Conservation (phyloP, 495 filamentous ascomycete genomes). For the Choiromyces venosus region DNA sequence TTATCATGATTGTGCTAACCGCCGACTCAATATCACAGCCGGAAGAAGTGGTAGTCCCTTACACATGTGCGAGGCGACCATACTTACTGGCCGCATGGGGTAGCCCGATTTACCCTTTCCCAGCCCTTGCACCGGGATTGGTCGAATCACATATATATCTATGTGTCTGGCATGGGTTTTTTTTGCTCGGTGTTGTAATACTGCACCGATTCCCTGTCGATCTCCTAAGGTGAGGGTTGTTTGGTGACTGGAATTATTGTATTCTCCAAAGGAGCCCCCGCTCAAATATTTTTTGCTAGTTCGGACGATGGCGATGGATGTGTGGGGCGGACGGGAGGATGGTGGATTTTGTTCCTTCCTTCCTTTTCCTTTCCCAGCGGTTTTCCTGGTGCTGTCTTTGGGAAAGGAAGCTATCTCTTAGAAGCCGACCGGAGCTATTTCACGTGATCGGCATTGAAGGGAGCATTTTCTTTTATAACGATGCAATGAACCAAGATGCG, state of each 20-base stretch:
- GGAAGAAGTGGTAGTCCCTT: not conserved
- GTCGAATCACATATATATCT: not conserved
- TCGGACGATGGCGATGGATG: not conserved
- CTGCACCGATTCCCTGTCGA: not conserved
- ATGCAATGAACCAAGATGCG: not conserved
- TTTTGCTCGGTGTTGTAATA: not conserved
- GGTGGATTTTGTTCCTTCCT: not conserved
- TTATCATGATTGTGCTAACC: not conserved
- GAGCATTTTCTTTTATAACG: not conserved
- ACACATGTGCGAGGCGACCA: not conserved
- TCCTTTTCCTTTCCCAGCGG: not conserved
- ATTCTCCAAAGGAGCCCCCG: not conserved
- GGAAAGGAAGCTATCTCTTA: not conserved
- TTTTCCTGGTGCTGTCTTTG: not conserved
- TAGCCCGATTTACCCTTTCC: not conserved
- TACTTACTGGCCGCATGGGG: not conserved
- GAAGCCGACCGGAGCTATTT: not conserved
- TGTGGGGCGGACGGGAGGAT: not conserved
- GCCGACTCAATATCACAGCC: not conserved
- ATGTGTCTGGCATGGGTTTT: not conserved
- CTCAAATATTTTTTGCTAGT: not conserved
- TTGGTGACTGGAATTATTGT: not conserved
- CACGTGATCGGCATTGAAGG: not conserved
- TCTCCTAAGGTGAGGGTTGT: not conserved
- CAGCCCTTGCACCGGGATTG: not conserved